Evolutionary conservation across 2,329 filamentous ascomycete species (phyloP).

Genomic region (Neodidymelliopsis sp.): DNA sequence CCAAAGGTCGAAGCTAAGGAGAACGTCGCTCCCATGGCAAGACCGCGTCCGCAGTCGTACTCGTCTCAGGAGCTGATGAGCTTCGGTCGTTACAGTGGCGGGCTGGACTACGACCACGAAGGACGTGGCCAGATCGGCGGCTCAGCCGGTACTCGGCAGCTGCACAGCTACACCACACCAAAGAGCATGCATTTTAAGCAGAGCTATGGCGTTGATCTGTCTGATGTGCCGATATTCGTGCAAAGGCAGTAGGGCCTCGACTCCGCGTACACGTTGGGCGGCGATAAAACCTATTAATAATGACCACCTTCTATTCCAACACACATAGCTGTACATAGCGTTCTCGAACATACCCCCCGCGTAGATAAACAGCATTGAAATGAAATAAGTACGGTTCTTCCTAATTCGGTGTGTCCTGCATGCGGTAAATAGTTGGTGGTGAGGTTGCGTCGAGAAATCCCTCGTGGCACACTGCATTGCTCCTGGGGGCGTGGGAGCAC

Average conservation of each 20-base stretch:
- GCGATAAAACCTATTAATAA: conserved; percentile 9
- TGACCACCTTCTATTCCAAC: conserved; percentile 5
- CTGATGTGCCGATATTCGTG: conserved; percentile 44
- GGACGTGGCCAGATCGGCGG: conserved; percentile 43
- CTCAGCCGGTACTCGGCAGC: conserved; percentile 46
- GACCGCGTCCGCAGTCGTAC: conserved; percentile 10
- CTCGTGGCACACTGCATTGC: conserved; percentile 1
- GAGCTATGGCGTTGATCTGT: conserved; percentile 43
- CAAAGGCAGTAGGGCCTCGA: conserved; percentile 16
- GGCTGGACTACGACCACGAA: conserved; percentile 47
- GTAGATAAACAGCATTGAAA: neutral
- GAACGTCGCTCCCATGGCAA: conserved; percentile 9
- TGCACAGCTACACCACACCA: conserved; percentile 39
- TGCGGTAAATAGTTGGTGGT: neutral
- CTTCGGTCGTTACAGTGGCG: conserved; percentile 48
- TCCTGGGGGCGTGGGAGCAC: neutral
- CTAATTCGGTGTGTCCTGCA: neutral
- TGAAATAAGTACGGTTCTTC: conserved; percentile 2
- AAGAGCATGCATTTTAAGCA: conserved; percentile 41
- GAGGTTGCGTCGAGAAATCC: conserved; percentile 4
- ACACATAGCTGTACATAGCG: conserved; percentile 4
- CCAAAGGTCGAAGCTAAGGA: conserved; percentile 8
- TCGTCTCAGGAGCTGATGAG: conserved; percentile 9
- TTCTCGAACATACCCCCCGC: conserved; percentile 2
- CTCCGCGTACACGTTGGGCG: conserved; percentile 1